These are phyloP conservation scores for Phallus indusiatus DNA, from an alignment of 768 basidiomycete species.

Conservation along the genomic window DNA sequence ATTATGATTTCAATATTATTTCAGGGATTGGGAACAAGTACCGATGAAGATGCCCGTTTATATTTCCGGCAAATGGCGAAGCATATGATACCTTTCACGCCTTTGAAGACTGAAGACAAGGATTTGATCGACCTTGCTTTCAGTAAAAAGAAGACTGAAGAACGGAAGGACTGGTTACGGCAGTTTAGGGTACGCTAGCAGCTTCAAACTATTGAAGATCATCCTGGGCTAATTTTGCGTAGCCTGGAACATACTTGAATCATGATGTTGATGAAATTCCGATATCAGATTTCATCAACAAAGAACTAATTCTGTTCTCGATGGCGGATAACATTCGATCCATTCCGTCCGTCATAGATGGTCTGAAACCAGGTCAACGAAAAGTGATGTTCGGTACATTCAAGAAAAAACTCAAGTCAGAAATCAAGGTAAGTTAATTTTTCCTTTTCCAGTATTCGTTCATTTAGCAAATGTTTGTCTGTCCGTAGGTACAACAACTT, in stretches of 20 bases:
- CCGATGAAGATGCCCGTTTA: conserved; percentile 77
- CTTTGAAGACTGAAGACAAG: conserved; percentile 71
- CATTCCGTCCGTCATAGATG: conserved; percentile 89
- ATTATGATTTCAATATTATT: background rate
- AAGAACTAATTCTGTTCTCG: conserved; percentile 94
- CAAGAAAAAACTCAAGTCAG: conserved; percentile 85
- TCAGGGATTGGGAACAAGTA: conserved; percentile 94
- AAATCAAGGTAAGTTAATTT: conserved; percentile 60
- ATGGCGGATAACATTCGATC: conserved; percentile 99
- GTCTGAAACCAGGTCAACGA: conserved; percentile 93
- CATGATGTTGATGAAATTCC: conserved; percentile 82
- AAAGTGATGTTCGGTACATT: conserved; percentile 97
- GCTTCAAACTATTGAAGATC: background rate
- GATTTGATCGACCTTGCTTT: conserved; percentile 94
- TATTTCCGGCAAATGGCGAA: conserved; percentile 90
- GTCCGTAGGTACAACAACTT: conserved; percentile 74
- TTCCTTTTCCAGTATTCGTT: background rate
- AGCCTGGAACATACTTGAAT: conserved; percentile 93
- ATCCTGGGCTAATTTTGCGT: background rate
- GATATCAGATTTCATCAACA: conserved; percentile 94
- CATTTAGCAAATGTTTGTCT: background rate
- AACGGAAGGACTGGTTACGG: conserved; percentile 96
- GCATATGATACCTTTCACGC: conserved; percentile 89
- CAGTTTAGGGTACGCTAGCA: conserved; percentile 62
- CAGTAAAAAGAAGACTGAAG: conserved; percentile 99